Conservation (phyloP, 257 asterid species). For the Linderniella brevidens region DNA sequence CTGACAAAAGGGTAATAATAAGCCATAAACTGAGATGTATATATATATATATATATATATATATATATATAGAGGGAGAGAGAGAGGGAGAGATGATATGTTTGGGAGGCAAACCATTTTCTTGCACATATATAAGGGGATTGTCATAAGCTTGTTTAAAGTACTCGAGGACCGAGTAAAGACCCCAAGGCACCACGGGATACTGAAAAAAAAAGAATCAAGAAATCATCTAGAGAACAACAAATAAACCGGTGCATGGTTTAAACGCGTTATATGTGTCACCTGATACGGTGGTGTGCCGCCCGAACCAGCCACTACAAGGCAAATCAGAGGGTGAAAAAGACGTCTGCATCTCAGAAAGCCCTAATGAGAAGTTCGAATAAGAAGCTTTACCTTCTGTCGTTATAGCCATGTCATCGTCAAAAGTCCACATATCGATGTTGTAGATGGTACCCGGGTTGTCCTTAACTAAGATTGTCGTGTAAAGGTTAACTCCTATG, state of each 20-base stretch:
- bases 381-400: too few relatives aligned
- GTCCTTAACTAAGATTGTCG: slow-evolving; percentile 16
- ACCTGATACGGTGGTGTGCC: too few relatives aligned
- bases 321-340: too few relatives aligned
- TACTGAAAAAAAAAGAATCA: slow-evolving; percentile 5
- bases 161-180: slow-evolving; percentile 20
- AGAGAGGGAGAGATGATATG: not conserved
- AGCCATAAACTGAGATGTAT: too few relatives aligned
- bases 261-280: too few relatives aligned
- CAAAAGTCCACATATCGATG: slow-evolving; percentile 14
- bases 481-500: slow-evolving; percentile 38
- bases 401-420: slow-evolving; percentile 19
- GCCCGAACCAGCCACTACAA: too few relatives aligned
- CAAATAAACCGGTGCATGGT: not conserved
- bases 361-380: too few relatives aligned
- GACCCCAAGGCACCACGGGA: slow-evolving; percentile 20
- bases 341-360: too few relatives aligned
- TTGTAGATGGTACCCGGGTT: slow-evolving; percentile 10
- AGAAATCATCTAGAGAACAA: not conserved
- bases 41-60: not conserved
- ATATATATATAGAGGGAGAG: too few relatives aligned
- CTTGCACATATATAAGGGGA: slow-evolving; percentile 41
- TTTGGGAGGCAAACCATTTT: slow-evolving; percentile 22
- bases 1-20: slow-evolving; percentile 15
- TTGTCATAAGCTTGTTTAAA: slow-evolving; percentile 32